Evolutionary conservation across 1,284 basidiomycete species (phyloP), one percentile per base, ranked within the genome.

Genomic region (Laetiporus sulphureus): DNA sequence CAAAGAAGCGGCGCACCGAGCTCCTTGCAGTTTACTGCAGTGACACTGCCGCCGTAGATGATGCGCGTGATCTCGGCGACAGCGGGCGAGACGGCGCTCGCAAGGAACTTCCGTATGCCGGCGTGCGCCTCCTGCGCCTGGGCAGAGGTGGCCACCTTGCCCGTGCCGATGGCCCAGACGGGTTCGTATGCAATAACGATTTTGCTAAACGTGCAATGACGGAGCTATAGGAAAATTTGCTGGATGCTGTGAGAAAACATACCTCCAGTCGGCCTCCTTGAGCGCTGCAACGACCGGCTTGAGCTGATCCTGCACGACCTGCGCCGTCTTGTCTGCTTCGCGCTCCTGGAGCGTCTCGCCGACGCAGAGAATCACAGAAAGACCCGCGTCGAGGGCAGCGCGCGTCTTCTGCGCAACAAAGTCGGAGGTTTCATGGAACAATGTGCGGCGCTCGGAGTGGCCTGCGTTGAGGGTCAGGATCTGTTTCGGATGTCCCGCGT

Each of bases 161-260:
- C 93, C 16, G 93, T 97, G 42, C 94, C 95, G 62, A 99, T 99
- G 31, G 95, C 96, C 96, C 95, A 99, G 22, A 99, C 95, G 35
- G 91, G 91, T 64, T 94, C 91, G 64, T 93, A 99, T 15, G 95
- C 95, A 57, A 99, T 75, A 49, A 99, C 95, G 60, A 98, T 74
- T 57, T 90, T 83, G 63, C 89, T 91, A 55, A 24, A 27, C 13
- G 25, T 12, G 3, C 33, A 15, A 20, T 33, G 32, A 12, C 6
- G 1, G 11, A 5, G 36, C 22, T 21, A 32, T 35, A 31, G 19
- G 21, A 39, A n/a, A n/a, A n/a, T n/a, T n/a, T n/a, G n/a, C n/a
- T n/a, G n/a, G 21, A 20, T 7, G 32, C 8, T 34, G 27, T 27
- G 38, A 39, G 23, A 1, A 3, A 20, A 36, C 44, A 37, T 8